Conservation (phyloP, 2,329 filamentous ascomycete species). For the Mycosphaerelloides madeirae region DNA sequence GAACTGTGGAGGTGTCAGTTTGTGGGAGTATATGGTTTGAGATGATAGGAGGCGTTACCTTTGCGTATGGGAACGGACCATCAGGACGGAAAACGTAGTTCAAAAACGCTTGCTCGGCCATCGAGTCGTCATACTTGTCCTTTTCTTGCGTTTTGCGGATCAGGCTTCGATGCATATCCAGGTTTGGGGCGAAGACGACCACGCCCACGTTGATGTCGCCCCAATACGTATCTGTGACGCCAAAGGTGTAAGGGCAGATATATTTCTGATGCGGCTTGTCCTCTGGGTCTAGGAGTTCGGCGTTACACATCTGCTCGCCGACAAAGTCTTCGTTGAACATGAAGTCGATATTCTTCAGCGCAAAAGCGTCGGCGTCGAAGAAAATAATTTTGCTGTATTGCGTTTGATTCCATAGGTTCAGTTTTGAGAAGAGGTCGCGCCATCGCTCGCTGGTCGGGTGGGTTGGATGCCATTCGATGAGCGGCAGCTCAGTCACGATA, state of each 20-base stretch:
- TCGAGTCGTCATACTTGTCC: conserved; percentile 18
- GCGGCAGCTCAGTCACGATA: conserved; percentile 17
- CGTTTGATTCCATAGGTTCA: conserved; percentile 82
- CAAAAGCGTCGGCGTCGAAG: conserved; percentile 69
- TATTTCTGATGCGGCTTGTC: conserved; percentile 13
- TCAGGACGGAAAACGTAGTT: conserved; percentile 13
- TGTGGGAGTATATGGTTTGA: too few species aligned
- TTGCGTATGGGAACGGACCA: conserved; percentile 16
- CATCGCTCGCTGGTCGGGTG: conserved; percentile 13
- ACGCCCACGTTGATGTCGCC: conserved; percentile 22
- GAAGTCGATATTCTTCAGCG: conserved; percentile 19
- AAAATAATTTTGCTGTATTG: conserved; percentile 90
- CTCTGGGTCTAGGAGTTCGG: conserved; percentile 19
- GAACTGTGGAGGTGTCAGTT: too few species aligned
- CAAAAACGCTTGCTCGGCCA: conserved; percentile 21
- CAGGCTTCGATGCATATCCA: conserved; percentile 17
- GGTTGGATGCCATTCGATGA: conserved; percentile 16
- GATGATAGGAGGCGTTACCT: too few species aligned
- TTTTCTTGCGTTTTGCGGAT: conserved; percentile 12
- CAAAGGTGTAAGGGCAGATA: conserved; percentile 20
- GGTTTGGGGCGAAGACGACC: conserved; percentile 19
- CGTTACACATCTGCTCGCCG: conserved; percentile 11
- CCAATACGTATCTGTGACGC: conserved; percentile 10
- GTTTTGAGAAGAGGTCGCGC: conserved; percentile 69
- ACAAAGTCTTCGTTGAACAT: conserved; percentile 21